Base-by-base conservation (phyloP, 371 early-diverging fungal species). In the Apophysomyces variabilis region DNA sequence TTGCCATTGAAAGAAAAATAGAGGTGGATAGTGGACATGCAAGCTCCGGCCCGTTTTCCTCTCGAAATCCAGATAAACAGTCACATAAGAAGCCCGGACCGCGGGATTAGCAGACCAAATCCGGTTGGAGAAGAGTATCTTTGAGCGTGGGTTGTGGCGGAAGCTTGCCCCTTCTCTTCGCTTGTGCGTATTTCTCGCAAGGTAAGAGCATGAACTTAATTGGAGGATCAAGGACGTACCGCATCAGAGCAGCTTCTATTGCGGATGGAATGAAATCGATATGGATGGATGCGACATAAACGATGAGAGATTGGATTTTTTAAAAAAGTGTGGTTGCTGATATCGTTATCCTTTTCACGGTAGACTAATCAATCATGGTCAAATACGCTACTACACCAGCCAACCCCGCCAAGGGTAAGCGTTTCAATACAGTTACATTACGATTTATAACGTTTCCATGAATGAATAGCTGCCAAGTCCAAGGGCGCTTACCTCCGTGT, bases 381-480 rank as follows among this genome's bases (percentile, higher is more conserved):
- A 79, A 72, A 72, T 79, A 79, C 69, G 76, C 79, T 66, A 74
- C 71, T 66, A 72, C 75, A 56, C 76, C 79, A 39, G 64, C 74
- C 63, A 76, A 75, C 68, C 60, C 70, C 38, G 65, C 69, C 62
- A 79, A 75, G 74, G 67, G 79, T 79, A 70, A 68, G 68, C 60
- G 62, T 60, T 60, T 26, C 3, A 26, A 26, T 26, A 26, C 32
- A 26, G 32, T 26, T 26, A 16, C 36, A 5, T 36, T 13, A 58
- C 38, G 9, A 21, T 61, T 38, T 36, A 14, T 12, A 16, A 12
- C n/a, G 43, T 12, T 57, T 5, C 37, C 11, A 45, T 64, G 36
- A 38, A n/a, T 62, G 3, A 60, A 26, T 38, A 71, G 71, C 71
- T 71, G 67, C 71, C 67, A 64, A 64, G 67, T 63, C 71, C 58